These are phyloP conservation scores for Hyphopichia homilentoma DNA, from an alignment of 805 yeast species.

Conservation along the genomic window DNA sequence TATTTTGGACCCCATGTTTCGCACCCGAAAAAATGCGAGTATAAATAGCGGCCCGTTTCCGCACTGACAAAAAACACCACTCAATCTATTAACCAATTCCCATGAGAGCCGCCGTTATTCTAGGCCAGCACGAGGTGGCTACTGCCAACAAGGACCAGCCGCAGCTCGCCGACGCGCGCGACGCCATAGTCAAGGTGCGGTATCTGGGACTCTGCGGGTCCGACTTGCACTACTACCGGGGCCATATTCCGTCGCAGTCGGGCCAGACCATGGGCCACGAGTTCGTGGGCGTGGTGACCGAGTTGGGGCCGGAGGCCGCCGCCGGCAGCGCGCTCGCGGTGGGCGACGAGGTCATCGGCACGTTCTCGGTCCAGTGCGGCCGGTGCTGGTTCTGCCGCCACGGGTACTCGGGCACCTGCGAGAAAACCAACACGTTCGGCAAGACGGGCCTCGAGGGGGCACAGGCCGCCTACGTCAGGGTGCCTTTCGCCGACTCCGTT, in stretches of 20 bases:
- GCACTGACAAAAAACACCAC: too few relatives aligned
- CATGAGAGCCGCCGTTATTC: slow-evolving; percentile 52
- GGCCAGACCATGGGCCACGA: slow-evolving; percentile 51
- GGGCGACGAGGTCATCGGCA: slow-evolving; percentile 46
- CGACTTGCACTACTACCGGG: slow-evolving; percentile 53
- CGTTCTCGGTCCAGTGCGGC: slow-evolving; percentile 58
- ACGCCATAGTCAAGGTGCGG: slow-evolving; percentile 45
- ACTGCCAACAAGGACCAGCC: slow-evolving; percentile 42
- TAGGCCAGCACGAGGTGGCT: slow-evolving; percentile 39
- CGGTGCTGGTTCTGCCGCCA: slow-evolving; percentile 55
- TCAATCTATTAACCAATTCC: too few relatives aligned
- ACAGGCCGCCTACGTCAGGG: slow-evolving; percentile 57
- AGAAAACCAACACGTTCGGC: slow-evolving; percentile 54
- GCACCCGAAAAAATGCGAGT: too few relatives aligned
- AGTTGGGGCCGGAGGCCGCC: slow-evolving; percentile 27
- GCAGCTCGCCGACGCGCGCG: slow-evolving; percentile 28
- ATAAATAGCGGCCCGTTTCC: too few relatives aligned
- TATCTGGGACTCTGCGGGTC: slow-evolving; percentile 54
- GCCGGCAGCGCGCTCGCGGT: slow-evolving; percentile 26
- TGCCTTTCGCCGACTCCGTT: slow-evolving; percentile 55
- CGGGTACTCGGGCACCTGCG: slow-evolving; percentile 55
- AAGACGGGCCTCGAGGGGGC: slow-evolving; percentile 56
- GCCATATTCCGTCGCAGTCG: slow-evolving; percentile 38
- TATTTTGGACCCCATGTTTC: too few relatives aligned
- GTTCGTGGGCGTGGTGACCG: slow-evolving; percentile 41